A percentile compares a stretch with the other conserved stretches of the same genome.
Conservation (phyloP, 73 alveolate genomes). For the Paramecium biaurelia region DNA sequence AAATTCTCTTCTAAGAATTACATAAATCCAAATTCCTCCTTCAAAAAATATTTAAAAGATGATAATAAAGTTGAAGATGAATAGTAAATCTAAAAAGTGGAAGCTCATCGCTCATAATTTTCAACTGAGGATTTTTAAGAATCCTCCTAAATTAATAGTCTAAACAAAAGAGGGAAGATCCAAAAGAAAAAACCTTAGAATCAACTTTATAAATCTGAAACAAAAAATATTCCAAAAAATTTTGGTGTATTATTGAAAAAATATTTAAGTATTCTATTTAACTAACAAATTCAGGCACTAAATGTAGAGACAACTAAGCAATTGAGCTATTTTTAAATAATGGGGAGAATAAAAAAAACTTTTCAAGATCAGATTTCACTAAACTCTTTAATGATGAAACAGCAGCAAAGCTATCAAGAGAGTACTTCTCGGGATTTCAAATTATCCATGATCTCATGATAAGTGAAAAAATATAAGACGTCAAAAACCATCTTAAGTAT, state of each 20-base stretch:
- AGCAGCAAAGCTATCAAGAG: not conserved
- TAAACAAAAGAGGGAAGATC: not conserved
- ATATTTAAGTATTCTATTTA: constrained; percentile 4
- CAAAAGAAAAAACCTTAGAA: not conserved
- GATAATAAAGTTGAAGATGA: not conserved
- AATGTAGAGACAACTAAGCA: not conserved
- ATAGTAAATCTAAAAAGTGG: not conserved
- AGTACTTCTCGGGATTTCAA: constrained; percentile 31
- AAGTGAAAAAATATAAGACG: constrained; percentile 31
- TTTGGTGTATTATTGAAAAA: constrained; percentile 42
- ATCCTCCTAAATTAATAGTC: not conserved
- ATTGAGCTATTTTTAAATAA: not conserved
- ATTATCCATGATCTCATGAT: constrained; percentile 38
- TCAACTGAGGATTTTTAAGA: not conserved
- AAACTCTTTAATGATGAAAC: not conserved
- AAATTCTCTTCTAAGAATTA: not conserved
- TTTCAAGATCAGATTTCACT: constrained; percentile 25
- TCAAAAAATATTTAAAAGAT: not conserved
- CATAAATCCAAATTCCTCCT: constrained; percentile 11
- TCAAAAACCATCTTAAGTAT: constrained; percentile 29
- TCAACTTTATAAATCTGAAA: constrained; percentile 22
- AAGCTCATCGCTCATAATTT: not conserved
- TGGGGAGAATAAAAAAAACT: constrained; percentile 40
- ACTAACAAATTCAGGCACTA: not conserved
- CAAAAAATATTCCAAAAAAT: constrained; percentile 44